Base-by-base conservation (phyloP, 1,139 yeast genomes). In the Yamadazyma triangularis region DNA sequence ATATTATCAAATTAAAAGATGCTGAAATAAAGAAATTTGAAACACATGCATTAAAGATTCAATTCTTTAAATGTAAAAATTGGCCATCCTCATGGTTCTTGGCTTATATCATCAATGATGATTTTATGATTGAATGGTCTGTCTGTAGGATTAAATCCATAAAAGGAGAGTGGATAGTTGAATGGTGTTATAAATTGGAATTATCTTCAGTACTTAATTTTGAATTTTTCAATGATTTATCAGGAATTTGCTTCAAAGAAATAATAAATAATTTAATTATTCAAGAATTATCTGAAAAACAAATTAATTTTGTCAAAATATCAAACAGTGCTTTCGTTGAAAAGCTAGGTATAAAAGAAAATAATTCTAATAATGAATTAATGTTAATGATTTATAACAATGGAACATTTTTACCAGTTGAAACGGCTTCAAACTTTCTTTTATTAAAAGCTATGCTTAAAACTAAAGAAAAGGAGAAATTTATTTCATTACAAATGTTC, bases 21-120 rank as follows among this genome's bases (percentile, higher is more conserved):
- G 48, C 40, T 25, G 73, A 67, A 41, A 48, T 53, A 8, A 34
- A 33, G 10, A 61, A 62, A 31, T 44, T 66, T 26, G n/a, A 22
- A 5, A 7, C 13, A 14, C 21, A 15, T 5, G 8, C 22, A 20
- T 26, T 25, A 7, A 62, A 55, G 33, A 46, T 76, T 15, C 76
- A 68, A 39, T 69, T 77, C 33, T 81, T 74, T 48, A 65, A 84
- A 14, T 62, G 83, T 31, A 73, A 72, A 32, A 79, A 73, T 37
- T 82, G 89, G 89, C 87, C 88, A 1, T 59, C 76, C 2, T 74
- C 79, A 34, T 82, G 89, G 89, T 78, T 78, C 49, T 53, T 82
- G 29, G 69, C 79, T 4, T 62, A 59, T 28, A 56, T 69, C 31
- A 54, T 70, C 3, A 50, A 62, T 53, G 69, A 77, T 25, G 56